phyloP scores from a whole-genome alignment of 371 early-diverging fungal genomes.

The Saksenaea vasiformis region DNA sequence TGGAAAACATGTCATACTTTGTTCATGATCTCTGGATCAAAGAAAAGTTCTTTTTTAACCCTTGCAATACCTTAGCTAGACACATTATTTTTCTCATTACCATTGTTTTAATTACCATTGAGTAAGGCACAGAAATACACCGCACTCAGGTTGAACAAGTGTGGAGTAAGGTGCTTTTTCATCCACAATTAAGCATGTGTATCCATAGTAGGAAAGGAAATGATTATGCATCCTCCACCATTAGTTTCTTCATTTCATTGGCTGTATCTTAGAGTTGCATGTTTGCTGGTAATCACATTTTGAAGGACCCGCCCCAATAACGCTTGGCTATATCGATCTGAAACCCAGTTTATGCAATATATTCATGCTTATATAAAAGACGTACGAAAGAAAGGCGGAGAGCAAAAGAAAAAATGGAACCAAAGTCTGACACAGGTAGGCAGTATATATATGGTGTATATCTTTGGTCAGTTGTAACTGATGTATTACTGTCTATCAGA shows the following conservation, averaged over 20 bases:
- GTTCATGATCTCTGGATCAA: background rate
- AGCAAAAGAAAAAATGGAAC: background rate
- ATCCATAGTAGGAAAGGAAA: too few species aligned
- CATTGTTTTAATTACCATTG: too few species aligned
- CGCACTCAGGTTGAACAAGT: background rate
- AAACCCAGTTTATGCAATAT: background rate
- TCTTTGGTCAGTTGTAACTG: background rate
- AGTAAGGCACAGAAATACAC: too few species aligned
- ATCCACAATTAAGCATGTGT: too few species aligned
- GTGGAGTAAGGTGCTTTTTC: background rate
- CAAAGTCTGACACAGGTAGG: background rate
- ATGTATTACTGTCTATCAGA: background rate
- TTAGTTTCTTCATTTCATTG: too few species aligned
- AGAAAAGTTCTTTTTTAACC: too few species aligned
- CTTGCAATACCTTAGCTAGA: too few species aligned
- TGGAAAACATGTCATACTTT: background rate
- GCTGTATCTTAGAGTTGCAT: too few species aligned
- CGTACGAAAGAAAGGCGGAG: background rate
- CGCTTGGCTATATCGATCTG: background rate
- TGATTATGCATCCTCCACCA: too few species aligned
- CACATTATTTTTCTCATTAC: too few species aligned
- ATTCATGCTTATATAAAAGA: background rate
- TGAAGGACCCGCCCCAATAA: background rate
- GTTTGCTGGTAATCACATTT: too few species aligned
- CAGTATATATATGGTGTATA: background rate